These are phyloP conservation scores for Candida chauliodis DNA, from an alignment of 805 yeast genomes.

Conservation along the genomic window DNA sequence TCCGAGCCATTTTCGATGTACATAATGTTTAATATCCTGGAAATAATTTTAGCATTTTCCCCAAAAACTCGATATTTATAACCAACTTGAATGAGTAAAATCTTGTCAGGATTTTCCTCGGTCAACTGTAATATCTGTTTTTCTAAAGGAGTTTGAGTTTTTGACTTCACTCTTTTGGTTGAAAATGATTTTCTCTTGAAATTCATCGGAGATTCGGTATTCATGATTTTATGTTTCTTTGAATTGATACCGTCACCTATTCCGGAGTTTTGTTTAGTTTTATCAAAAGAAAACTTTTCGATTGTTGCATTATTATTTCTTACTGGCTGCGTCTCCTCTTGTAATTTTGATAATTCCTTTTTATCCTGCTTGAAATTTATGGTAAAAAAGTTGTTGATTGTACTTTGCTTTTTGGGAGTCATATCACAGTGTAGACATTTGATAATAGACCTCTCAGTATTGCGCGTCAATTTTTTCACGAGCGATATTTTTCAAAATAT, in stretches of 20 bases:
- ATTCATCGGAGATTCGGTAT: neutral
- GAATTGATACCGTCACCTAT: too few relatives aligned
- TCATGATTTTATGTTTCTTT: neutral
- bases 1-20: conserved; percentile 68
- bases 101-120: conserved; percentile 54
- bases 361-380: neutral
- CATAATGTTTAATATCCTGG: conserved; percentile 65
- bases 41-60: conserved; percentile 71
- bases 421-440: neutral
- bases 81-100: conserved; percentile 84
- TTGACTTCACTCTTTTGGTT: neutral
- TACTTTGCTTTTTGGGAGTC: conserved; percentile 8
- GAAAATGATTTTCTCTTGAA: neutral
- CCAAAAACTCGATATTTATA: conserved; percentile 88
- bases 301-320: neutral
- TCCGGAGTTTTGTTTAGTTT: too few relatives aligned
- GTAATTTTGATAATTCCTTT: neutral
- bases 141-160: conserved; percentile 63
- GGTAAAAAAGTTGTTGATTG: conserved; percentile 2
- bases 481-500: too few relatives aligned
- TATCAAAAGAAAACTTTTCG: neutral
- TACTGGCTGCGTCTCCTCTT: too few relatives aligned
- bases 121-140: conserved; percentile 72
- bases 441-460: too few relatives aligned
- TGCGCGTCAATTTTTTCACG: too few relatives aligned